Percentiles rank a stretch among this genome's conserved stretches.
Evolutionary conservation across 2,329 filamentous ascomycete species (phyloP).

Genomic region (Cadophora sp.): DNA sequence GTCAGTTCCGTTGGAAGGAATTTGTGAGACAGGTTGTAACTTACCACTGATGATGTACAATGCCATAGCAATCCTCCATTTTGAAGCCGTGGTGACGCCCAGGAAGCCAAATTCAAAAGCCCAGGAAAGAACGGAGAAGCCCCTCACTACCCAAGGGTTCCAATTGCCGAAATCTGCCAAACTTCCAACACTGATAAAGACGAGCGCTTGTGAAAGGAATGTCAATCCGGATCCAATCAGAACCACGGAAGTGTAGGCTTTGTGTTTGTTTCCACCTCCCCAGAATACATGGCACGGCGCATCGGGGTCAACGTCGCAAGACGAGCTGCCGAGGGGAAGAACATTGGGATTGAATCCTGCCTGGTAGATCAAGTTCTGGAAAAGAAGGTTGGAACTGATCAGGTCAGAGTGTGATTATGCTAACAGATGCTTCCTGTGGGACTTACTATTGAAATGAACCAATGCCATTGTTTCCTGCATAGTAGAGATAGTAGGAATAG

Average conservation of each 20-base stretch:
- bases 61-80: conserved; percentile 43
- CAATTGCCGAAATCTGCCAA: conserved; percentile 44
- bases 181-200: conserved; percentile 41
- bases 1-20: not conserved
- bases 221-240: conserved; percentile 41
- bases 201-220: conserved; percentile 39
- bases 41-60: conserved; percentile 43
- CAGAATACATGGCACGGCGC: conserved; percentile 43
- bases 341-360: conserved; percentile 44
- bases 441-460: conserved; percentile 44
- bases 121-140: conserved; percentile 41
- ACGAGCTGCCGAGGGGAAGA: conserved; percentile 40
- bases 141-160: conserved; percentile 44
- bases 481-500: conserved; percentile 43
- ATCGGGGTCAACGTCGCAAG: conserved; percentile 37
- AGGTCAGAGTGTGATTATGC: conserved; percentile 5
- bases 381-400: conserved; percentile 41
- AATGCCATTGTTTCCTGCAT: conserved; percentile 43
- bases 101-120: conserved; percentile 44
- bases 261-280: conserved; percentile 39
- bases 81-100: conserved; percentile 35
- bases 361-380: conserved; percentile 44
- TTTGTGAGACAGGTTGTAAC: conserved; percentile 7
- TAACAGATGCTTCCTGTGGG: not conserved
- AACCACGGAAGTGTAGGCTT: conserved; percentile 41